Evolutionary conservation across 257 asterid genomes (phyloP).

Genomic region (Lavandula angustifolia): DNA sequence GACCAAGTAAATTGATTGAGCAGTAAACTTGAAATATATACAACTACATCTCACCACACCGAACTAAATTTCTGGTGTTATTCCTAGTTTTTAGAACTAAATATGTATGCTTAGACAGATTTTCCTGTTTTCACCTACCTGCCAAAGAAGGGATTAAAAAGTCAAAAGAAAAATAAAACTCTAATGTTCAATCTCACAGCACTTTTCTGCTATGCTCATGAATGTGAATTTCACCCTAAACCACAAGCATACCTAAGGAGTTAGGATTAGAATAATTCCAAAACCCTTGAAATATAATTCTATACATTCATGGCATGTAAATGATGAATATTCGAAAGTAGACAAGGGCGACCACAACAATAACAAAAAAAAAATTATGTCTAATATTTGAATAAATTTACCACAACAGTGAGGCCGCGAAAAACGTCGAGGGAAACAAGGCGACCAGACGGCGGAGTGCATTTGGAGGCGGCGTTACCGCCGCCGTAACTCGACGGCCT

Average conservation of each 20-base stretch:
- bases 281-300: neutral
- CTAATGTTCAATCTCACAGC: too few species aligned
- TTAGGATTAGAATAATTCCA: neutral
- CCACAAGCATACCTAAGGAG: too few species aligned
- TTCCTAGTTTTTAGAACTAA: too few species aligned
- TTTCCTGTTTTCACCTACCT: too few species aligned
- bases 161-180: too few species aligned
- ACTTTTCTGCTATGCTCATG: too few species aligned
- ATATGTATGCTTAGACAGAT: too few species aligned
- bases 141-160: too few species aligned
- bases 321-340: neutral
- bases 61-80: too few species aligned
- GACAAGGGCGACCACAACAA: constrained; percentile 4
- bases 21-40: neutral
- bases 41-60: too few species aligned
- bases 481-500: neutral
- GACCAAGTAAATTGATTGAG: neutral
- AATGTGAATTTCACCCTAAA: too few species aligned
- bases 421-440: constrained; percentile 60
- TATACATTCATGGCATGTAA: neutral
- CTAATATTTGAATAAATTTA: neutral
- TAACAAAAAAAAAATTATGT: neutral
- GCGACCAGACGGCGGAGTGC: constrained; percentile 37
- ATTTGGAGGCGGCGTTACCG: constrained; percentile 15
- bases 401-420: constrained; percentile 62